Conservation (phyloP, 31 red algal species). For the Bonnemaisonia californica region DNA sequence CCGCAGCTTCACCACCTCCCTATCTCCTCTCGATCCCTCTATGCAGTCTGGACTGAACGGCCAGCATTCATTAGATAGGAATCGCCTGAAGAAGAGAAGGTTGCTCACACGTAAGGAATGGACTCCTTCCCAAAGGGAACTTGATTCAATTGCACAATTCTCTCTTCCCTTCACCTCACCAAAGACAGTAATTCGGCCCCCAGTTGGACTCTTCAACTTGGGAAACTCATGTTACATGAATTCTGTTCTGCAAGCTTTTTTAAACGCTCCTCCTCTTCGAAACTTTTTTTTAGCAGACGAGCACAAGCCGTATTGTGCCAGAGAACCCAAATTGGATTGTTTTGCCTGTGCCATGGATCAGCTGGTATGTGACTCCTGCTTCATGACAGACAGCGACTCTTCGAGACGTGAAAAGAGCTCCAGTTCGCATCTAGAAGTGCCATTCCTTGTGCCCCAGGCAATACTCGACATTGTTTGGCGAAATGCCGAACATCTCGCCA, state of each 20-base stretch:
- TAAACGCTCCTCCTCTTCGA: conserved; percentile 80
- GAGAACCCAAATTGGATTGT: conserved; percentile 52
- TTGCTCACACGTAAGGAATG: conserved; percentile 54
- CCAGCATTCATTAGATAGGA: background rate
- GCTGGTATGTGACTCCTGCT: conserved; percentile 65
- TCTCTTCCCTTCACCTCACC: conserved; percentile 32
- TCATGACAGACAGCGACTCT: conserved; percentile 34
- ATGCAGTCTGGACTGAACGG: background rate
- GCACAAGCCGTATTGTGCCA: conserved; percentile 63
- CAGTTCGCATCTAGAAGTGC: conserved; percentile 39
- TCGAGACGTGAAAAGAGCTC: conserved; percentile 40
- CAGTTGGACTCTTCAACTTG: conserved; percentile 85
- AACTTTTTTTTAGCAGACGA: conserved; percentile 85
- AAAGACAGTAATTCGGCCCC: conserved; percentile 31
- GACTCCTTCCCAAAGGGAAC: conserved; percentile 59
- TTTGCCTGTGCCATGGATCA: conserved; percentile 74
- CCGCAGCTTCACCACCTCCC: conserved; percentile 52
- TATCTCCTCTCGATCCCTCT: conserved; percentile 45
- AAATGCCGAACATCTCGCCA: conserved; percentile 80
- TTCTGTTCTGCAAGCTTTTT: conserved; percentile 87
- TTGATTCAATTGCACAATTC: conserved; percentile 35
- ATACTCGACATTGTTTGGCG: conserved; percentile 91
- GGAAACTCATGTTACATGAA: conserved; percentile 98
- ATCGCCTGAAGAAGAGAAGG: conserved; percentile 25
- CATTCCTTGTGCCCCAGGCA: conserved; percentile 80